Base-by-base conservation (phyloP, 805 yeast species). In the Candida sonorensis region DNA sequence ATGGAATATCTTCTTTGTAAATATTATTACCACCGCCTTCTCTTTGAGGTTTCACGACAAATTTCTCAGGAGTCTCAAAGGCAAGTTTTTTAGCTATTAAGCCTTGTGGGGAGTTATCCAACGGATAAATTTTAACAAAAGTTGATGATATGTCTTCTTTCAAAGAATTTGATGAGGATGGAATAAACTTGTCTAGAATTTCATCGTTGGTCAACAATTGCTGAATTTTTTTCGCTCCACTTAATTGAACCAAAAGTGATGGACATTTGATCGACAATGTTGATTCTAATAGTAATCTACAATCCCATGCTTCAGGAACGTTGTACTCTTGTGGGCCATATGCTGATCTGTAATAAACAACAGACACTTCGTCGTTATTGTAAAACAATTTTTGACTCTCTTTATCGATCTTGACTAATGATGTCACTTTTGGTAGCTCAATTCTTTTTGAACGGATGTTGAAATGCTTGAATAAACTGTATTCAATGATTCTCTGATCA, bases 1-100 rank as follows among this genome's bases (percentile, higher is more conserved):
- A 63, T 1, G 96, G 95, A 36, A 92, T 92, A 46, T 85, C 82
- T 23, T 76, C 75, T 49, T 84, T 83, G 59, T 92, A 92, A 34
- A 92, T 73, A 54, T 92, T 92, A 57, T 92, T 87, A 13, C 98
- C 98, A 28, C 99, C 99, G 24, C 99, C 99, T 64, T 92, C 99
- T 63, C 99, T 74, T 59, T 92, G 98, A 4, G 99, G 99, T 52
- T 92, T 92, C 46, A 92, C 67, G 1, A 92, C 99, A 53, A 65
- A 92, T 16, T 69, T 66, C 33, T 73, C 75, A 0, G 96, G 90
- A 2, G 57, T 38, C 40, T 73, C 76, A 29, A 80, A 62, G 2
- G 94, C 95, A 27, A 84, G 56, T 38, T 69, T 60, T 36, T 72
- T 75, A 5, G 92, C 95, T 23, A 49, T 36, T 26, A 48, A 44